These are phyloP conservation scores for Glonium stellatum DNA, from an alignment of 495 filamentous ascomycete genomes.

Conservation along the genomic window DNA sequence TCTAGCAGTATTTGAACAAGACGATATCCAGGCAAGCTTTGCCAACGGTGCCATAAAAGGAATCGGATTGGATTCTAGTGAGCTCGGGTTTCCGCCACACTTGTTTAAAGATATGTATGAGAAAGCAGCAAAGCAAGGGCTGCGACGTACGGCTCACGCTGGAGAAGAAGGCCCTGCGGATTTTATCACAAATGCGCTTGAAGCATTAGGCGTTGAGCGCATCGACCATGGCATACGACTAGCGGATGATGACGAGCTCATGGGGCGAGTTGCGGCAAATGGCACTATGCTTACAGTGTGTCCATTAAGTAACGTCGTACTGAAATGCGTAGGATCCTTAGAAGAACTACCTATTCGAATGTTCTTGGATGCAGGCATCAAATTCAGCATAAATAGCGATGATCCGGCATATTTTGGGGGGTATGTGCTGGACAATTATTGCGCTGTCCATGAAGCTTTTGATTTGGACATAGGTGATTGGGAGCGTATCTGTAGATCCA, in stretches of 20 bases:
- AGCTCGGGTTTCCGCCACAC: slow-evolving; percentile 56
- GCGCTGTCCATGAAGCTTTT: slow-evolving; percentile 67
- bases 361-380: slow-evolving; percentile 56
- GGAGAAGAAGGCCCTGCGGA: slow-evolving; percentile 66
- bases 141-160: slow-evolving; percentile 61
- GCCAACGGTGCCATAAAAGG: slow-evolving; percentile 48
- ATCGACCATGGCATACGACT: slow-evolving; percentile 70
- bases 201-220: slow-evolving; percentile 48
- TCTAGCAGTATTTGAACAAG: slow-evolving; percentile 42
- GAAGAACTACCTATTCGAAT: slow-evolving; percentile 54
- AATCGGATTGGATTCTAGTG: slow-evolving; percentile 61
- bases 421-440: slow-evolving; percentile 71
- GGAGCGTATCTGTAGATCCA: slow-evolving; percentile 53
- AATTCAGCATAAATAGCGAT: slow-evolving; percentile 43
- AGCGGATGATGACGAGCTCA: slow-evolving; percentile 52
- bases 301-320: slow-evolving; percentile 63
- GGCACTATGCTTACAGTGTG: slow-evolving; percentile 61
- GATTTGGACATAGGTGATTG: slow-evolving; percentile 55
- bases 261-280: slow-evolving; percentile 50
- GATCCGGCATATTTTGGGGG: slow-evolving; percentile 79
- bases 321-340: slow-evolving; percentile 52
- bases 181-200: slow-evolving; percentile 60
- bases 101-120: slow-evolving; percentile 55
- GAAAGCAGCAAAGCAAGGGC: slow-evolving; percentile 43
- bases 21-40: slow-evolving; percentile 47